A percentile compares a stretch with the other conserved stretches of the same genome.
Evolutionary conservation across 495 filamentous ascomycete genomes (phyloP).

Genomic region (Aspergillus ostianus): DNA sequence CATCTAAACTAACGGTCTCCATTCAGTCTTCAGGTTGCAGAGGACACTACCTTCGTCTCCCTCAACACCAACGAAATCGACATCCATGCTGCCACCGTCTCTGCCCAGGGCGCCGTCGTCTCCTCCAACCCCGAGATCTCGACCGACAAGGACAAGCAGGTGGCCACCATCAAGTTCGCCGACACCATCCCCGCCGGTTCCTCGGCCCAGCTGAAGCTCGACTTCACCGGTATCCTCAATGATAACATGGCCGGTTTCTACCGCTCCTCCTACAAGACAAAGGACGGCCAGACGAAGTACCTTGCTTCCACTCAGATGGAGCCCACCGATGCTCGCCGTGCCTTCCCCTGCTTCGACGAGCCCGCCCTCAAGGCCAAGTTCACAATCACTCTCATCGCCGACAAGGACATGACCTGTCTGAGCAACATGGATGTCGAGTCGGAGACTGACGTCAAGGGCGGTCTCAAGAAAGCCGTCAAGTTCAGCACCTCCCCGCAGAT

Average conservation of each 20-base stretch:
- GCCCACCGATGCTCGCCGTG: conserved; percentile 62
- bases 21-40: conserved; percentile 69
- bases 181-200: conserved; percentile 56
- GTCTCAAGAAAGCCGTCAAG: conserved; percentile 58
- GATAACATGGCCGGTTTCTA: conserved; percentile 71
- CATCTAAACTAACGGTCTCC: conserved; percentile 12
- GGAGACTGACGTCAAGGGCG: conserved; percentile 53
- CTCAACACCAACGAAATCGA: conserved; percentile 86
- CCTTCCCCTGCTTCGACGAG: conserved; percentile 72
- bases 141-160: conserved; percentile 58
- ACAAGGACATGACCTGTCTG: conserved; percentile 61
- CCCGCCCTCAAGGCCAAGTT: conserved; percentile 67
- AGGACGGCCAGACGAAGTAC: conserved; percentile 55
- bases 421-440: conserved; percentile 68
- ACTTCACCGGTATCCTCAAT: conserved; percentile 61
- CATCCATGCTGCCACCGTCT: conserved; percentile 71
- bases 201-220: conserved; percentile 58
- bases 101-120: conserved; percentile 43
- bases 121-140: conserved; percentile 51
- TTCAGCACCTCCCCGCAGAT: conserved; percentile 66
- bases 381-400: conserved; percentile 62
- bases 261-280: conserved; percentile 60
- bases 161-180: conserved; percentile 58
- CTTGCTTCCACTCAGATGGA: conserved; percentile 69
- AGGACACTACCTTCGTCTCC: conserved; percentile 81